Percentiles rank a stretch among this genome's conserved stretches.
phyloP scores from a whole-genome alignment of 495 filamentous ascomycete species.

The Xylaria grammica region DNA sequence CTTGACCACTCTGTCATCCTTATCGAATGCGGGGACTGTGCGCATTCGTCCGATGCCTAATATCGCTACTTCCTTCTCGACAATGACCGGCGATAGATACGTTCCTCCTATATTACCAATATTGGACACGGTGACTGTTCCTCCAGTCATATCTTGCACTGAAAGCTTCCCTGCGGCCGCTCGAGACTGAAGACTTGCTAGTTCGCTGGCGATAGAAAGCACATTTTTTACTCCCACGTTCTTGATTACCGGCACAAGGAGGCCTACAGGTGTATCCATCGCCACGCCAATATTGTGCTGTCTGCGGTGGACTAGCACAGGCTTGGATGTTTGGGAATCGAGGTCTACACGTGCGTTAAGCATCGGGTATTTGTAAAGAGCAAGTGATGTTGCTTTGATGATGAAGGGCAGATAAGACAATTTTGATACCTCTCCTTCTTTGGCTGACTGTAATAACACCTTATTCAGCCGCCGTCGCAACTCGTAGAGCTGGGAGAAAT shows the following conservation, averaged over 20 bases:
- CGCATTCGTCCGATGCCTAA: conserved; percentile 84
- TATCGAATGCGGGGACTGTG: conserved; percentile 73
- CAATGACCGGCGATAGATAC: conserved; percentile 89
- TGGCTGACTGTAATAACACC: conserved; percentile 48
- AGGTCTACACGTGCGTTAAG: conserved; percentile 84
- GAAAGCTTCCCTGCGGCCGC: conserved; percentile 77
- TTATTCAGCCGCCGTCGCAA: conserved; percentile 74
- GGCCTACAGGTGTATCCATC: conserved; percentile 88
- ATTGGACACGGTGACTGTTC: conserved; percentile 95
- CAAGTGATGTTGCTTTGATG: conserved; percentile 89
- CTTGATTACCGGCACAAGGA: conserved; percentile 94
- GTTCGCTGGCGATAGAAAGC: conserved; percentile 74
- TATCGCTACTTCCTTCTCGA: conserved; percentile 87
- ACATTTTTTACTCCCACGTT: conserved; percentile 78
- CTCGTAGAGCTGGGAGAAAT: conserved; percentile 71
- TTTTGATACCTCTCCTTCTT: conserved; percentile 55
- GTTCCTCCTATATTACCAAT: conserved; percentile 97
- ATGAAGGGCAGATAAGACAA: conserved; percentile 92
- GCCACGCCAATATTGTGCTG: conserved; percentile 96
- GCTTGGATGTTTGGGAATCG: conserved; percentile 54
- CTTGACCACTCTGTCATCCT: conserved; percentile 60
- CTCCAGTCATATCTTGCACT: conserved; percentile 77
- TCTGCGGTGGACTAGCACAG: conserved; percentile 73
- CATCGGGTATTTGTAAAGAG: conserved; percentile 78
- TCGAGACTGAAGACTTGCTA: conserved; percentile 71